A percentile compares a stretch with the other conserved stretches of the same genome.
Evolutionary conservation across 768 basidiomycete species (phyloP).

Genomic region (Boletus speciosus): DNA sequence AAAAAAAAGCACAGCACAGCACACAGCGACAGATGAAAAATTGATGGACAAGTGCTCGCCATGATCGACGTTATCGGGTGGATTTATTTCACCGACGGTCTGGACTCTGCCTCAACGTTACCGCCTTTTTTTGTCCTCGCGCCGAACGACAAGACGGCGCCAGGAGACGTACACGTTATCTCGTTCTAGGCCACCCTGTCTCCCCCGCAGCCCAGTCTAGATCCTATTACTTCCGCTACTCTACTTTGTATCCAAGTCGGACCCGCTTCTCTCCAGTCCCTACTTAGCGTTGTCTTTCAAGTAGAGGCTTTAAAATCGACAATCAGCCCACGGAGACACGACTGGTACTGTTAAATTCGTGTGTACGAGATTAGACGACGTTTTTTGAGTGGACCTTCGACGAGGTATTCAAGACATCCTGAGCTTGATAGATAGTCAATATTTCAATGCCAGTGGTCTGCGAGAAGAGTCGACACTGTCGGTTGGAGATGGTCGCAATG

Average conservation of each 20-base stretch:
- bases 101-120: constrained; percentile 19
- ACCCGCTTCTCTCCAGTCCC: neutral
- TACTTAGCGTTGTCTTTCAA: too few species aligned
- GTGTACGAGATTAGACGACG: neutral
- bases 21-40: neutral
- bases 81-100: constrained; percentile 21
- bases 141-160: constrained; percentile 21
- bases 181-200: constrained; percentile 4
- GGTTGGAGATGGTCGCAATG: neutral
- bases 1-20: neutral
- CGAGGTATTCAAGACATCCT: too few species aligned
- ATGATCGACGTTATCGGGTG: constrained; percentile 27
- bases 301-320: too few species aligned
- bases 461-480: too few species aligned
- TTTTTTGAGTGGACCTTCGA: neutral
- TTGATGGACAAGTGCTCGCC: constrained; percentile 7
- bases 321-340: too few species aligned
- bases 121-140: constrained; percentile 8
- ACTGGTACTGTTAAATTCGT: too few species aligned
- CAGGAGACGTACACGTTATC: constrained; percentile 21
- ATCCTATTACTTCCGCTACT: neutral
- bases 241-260: neutral
- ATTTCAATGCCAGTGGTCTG: too few species aligned
- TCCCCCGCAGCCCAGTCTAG: constrained; percentile 16
- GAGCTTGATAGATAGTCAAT: too few species aligned